A percentile compares a stretch with the other conserved stretches of the same genome.
phyloP scores from a whole-genome alignment of 257 asterid genomes.

The Lavandula angustifolia region DNA sequence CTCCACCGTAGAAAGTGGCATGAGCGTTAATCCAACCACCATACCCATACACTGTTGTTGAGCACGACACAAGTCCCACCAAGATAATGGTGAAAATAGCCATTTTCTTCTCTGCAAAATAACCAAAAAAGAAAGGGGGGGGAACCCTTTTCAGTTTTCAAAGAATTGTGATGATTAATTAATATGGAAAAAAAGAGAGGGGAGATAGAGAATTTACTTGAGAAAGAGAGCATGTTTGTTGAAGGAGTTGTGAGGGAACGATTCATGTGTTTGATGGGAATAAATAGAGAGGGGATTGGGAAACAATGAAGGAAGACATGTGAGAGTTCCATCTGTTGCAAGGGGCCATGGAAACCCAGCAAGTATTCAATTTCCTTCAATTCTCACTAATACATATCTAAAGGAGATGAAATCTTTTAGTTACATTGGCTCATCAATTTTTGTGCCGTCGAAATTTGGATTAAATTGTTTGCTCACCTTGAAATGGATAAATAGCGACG shows the following conservation, averaged over 20 bases:
- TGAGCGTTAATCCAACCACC: conserved; percentile 90
- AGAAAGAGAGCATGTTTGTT: conserved; percentile 12
- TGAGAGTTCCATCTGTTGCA: conserved; percentile 39
- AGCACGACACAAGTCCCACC: conserved; percentile 47
- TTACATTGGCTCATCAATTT: too few relatives aligned
- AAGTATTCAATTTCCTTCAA: conserved; percentile 1
- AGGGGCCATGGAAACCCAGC: conserved; percentile 44
- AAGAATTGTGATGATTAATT: not conserved
- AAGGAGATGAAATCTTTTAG: not conserved
- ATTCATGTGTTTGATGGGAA: conserved; percentile 43
- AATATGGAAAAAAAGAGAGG: not conserved
- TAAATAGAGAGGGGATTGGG: conserved; percentile 60
- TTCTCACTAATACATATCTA: conserved; percentile 9
- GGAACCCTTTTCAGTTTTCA: not conserved
- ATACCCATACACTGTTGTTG: conserved; percentile 46
- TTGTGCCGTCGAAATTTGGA: too few relatives aligned
- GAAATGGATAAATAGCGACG: too few relatives aligned
- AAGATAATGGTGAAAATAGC: conserved; percentile 36
- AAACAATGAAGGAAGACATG: conserved; percentile 43
- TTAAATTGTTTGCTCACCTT: too few relatives aligned
- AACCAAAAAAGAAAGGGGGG: too few relatives aligned
- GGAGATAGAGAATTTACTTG: conserved; percentile 3
- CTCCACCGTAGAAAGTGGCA: conserved; percentile 95
- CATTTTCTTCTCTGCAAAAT: conserved; percentile 45
- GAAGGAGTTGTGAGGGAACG: conserved; percentile 44